Percentiles rank a stretch among this genome's conserved stretches.
Evolutionary conservation across 2,329 filamentous ascomycete genomes (phyloP).

Genomic region (Exserohilum turcica): DNA sequence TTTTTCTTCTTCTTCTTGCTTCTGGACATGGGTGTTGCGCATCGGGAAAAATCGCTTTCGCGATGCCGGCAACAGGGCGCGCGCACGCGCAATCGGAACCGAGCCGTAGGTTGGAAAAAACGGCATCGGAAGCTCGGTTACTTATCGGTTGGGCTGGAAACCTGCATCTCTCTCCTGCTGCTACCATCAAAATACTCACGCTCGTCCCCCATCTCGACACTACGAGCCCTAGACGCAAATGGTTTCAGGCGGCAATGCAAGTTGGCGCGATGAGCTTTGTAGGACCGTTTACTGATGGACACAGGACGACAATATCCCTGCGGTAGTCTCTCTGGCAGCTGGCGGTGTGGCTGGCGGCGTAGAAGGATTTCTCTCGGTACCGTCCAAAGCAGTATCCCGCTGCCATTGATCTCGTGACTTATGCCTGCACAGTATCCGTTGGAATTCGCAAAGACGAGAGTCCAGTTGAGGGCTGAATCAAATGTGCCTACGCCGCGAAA

Average conservation of each 20-base stretch:
- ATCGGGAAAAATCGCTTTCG: conserved; percentile 2
- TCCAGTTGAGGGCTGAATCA: conserved; percentile 59
- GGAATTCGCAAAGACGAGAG: conserved; percentile 70
- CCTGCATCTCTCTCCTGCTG: conserved; percentile 17
- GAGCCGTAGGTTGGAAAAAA: not conserved
- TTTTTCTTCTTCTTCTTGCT: no score
- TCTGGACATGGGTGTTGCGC: no score
- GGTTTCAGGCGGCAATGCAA: conserved; percentile 40
- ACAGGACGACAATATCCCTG: conserved; percentile 46
- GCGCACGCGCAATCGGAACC: conserved; percentile 12
- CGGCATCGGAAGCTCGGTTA: conserved; percentile 8
- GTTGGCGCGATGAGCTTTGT: not conserved
- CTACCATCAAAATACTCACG: conserved; percentile 14
- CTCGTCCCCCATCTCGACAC: conserved; percentile 18
- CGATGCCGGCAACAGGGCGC: not conserved
- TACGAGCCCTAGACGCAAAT: conserved; percentile 22
- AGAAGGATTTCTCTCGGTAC: conserved; percentile 46
- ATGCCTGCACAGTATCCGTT: conserved; percentile 59
- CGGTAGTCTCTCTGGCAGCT: conserved; percentile 46
- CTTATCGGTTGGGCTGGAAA: conserved; percentile 9
- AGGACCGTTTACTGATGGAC: not conserved
- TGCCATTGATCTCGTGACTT: conserved; percentile 13
- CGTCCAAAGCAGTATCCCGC: conserved; percentile 2
- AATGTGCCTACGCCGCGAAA: conserved; percentile 57
- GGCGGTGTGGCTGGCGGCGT: conserved; percentile 49